Percentiles rank a stretch among this genome's conserved stretches.
Conservation (phyloP, 2,329 filamentous ascomycete species). For the Clarireedia sp. region DNA sequence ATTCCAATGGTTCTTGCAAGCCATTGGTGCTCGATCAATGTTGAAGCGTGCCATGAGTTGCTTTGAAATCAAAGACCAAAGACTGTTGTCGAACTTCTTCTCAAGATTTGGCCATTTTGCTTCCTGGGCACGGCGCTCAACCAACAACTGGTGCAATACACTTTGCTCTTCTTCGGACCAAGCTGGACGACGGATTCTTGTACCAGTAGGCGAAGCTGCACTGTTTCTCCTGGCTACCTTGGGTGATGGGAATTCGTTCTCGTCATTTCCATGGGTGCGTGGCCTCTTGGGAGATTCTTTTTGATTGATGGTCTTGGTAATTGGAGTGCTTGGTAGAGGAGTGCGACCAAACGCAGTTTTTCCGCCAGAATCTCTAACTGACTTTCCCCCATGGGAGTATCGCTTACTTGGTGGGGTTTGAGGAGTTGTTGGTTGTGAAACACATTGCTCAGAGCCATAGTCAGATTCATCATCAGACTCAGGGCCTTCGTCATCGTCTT, state of each 20-base stretch:
- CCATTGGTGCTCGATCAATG: not conserved
- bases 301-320: not conserved
- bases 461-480: not conserved
- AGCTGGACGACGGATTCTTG: not conserved
- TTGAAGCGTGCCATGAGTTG: not conserved
- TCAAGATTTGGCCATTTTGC: not conserved
- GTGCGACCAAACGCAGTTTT: not conserved
- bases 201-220: not conserved
- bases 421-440: not conserved
- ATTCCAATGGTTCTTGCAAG: constrained; percentile 17
- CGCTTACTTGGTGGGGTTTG: not conserved
- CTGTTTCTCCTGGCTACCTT: not conserved
- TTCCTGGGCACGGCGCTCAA: not conserved
- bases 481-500: not conserved
- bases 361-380: not conserved
- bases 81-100: not conserved
- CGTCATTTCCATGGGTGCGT: not conserved
- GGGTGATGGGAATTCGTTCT: not conserved
- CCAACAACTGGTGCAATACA: not conserved
- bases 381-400: not conserved
- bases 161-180: not conserved
- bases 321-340: not conserved
- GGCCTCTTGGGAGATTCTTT: not conserved
- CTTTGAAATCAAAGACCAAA: not conserved
- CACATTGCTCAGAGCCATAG: not conserved